Evolutionary conservation across 2,329 filamentous ascomycete genomes (phyloP), one percentile per base, ranked within the genome.

Genomic region (Diaporthe amygdali): DNA sequence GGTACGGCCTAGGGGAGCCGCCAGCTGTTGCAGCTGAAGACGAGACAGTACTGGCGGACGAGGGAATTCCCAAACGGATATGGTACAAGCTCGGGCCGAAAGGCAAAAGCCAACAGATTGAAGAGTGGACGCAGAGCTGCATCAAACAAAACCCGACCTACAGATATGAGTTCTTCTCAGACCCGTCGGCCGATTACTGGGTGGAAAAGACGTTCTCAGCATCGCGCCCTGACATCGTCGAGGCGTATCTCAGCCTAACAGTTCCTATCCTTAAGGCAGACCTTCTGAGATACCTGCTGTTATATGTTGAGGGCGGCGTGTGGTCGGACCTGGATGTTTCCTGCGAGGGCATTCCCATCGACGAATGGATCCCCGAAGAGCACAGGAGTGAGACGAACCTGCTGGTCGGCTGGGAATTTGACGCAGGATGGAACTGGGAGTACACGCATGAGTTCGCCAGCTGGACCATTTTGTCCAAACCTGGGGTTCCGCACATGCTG

Each of bases 231-330:
- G 75, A 76, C 15, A 69, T 79, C 41, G 75, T 77, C 10, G 71
- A 75, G 5, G 66, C 68, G 2, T 78, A 77, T 55, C 73, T 74
- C 39, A 69, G 61, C 25, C 74, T 78, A 6, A 74, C 71, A 0
- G 70, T 76, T 27, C 75, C 75, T 25, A 81, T 89, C 30, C 81
- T 91, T 71, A 91, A 91, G 77, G 89, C 89, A 68, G 89, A 91
- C 79, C 88, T 93, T 75, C 90, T 93, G 79, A 87, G 91, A 74
- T 93, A 93, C 79, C 85, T 93, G 74, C 89, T 93, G 71, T 85
- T 96, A 72, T 89, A 95, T 67, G 93, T 93, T 22, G 88, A 94
- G 74, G 93, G 93, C 63, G 93, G 93, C 34, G 91, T 96, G 74
- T 94, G 94, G 75, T 86, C 84, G 63, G 89, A 91, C 75, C 80